Evolutionary conservation across 2,329 filamentous ascomycete species (phyloP).

Genomic region (Fusarium albosuccineum): DNA sequence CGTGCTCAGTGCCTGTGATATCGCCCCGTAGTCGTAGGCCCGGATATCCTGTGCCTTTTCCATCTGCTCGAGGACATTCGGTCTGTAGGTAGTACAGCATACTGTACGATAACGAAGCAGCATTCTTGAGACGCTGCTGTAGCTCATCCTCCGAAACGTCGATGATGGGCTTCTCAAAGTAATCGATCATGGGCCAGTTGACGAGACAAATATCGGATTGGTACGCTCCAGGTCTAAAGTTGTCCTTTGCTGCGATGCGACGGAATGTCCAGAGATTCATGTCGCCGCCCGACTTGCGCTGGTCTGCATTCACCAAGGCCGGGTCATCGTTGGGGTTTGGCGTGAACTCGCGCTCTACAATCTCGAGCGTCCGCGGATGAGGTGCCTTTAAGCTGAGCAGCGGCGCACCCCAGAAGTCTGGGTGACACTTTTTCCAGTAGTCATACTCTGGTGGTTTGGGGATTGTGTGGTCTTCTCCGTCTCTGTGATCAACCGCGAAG

Average conservation of each 20-base stretch:
- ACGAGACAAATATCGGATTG: conserved; percentile 46
- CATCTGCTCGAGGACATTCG: conserved; percentile 44
- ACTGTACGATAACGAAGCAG: conserved; percentile 44
- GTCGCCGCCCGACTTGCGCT: conserved; percentile 44
- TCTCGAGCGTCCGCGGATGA: conserved; percentile 45
- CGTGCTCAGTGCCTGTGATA: conserved; percentile 45
- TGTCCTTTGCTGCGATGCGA: conserved; percentile 42
- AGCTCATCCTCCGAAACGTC: conserved; percentile 40
- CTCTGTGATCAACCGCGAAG: conserved; percentile 47
- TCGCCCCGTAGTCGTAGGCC: conserved; percentile 45
- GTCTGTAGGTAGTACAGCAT: conserved; percentile 48
- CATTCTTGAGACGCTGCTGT: conserved; percentile 28
- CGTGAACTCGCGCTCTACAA: conserved; percentile 46
- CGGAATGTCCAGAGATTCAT: conserved; percentile 49
- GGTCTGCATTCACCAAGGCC: conserved; percentile 40
- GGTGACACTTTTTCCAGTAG: conserved; percentile 41
- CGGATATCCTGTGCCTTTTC: conserved; percentile 41
- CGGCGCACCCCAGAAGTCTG: conserved; percentile 46
- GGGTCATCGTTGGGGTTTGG: conserved; percentile 46
- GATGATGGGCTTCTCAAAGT: conserved; percentile 48
- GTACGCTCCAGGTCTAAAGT: conserved; percentile 42
- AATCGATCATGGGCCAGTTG: conserved; percentile 50
- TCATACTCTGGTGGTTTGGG: conserved; percentile 41
- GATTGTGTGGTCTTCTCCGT: conserved; percentile 44
- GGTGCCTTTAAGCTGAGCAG: conserved; percentile 43